Evolutionary conservation across 176 grass and related monocot genomes (phyloP), one percentile per base, ranked within the genome.

Genomic region (Panicum miliaceum): DNA sequence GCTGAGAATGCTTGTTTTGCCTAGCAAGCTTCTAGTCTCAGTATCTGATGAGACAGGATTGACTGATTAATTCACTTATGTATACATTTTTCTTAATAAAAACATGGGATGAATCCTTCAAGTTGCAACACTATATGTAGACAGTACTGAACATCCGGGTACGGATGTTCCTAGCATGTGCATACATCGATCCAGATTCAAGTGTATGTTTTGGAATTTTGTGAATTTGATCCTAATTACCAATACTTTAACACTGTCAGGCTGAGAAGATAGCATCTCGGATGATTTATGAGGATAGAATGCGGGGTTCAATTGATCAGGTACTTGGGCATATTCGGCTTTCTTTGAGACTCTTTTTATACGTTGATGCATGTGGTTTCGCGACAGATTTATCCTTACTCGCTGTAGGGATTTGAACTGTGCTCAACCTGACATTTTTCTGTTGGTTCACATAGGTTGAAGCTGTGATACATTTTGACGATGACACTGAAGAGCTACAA

Each of bases 261-360:
- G 97, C 93, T 67, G 97, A 99, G 89, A 99, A 99, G 83, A 99
- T 96, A 81, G 97, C 97, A 62, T 96, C 93, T 67, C 85, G 88
- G 64, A 99, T 99, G 97, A 99, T 99, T 60, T 92, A 71, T 60
- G 97, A 99, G 88, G 97, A 99, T 80, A 94, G 97, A 78, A 99
- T 96, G 97, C 84, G 86, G 60, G 97, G 93, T 79, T 99, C 91
- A 71, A 96, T 99, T 35, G 93, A 96, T 93, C 97, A 96, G 89
- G 97, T 99, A 85, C 56, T 73, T 48, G 22, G 22, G 7, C 64
- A 22, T 25, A 12, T 12, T 47, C 5, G 13, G 19, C 8, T n/a
- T 29, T n/a, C 46, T 5, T 58, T 22, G 1, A 56, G 10, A 52
- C 42, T 32, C 29, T 32, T 32, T 54, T 86, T 69, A 68, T 11